These are phyloP conservation scores for Penicillium sp. DNA, from an alignment of 2,329 filamentous ascomycete genomes.

Conservation along the genomic window DNA sequence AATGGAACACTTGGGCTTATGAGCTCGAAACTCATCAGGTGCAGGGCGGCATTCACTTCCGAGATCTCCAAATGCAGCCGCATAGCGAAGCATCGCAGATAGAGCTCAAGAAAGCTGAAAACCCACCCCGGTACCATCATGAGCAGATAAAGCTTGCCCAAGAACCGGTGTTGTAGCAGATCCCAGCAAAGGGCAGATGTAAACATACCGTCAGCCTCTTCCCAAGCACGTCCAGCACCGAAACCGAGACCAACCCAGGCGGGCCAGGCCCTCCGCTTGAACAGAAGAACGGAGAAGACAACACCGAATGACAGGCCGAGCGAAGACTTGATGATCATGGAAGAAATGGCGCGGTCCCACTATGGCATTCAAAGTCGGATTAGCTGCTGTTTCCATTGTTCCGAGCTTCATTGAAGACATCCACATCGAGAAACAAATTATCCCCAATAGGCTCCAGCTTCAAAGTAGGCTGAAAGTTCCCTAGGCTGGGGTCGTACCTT, in stretches of 20 bases:
- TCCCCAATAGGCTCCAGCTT: neutral
- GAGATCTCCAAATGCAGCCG: neutral
- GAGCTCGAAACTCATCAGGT: neutral
- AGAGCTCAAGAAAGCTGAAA: neutral
- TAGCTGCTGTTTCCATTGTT: conserved; percentile 11
- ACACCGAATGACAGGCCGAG: conserved; percentile 96
- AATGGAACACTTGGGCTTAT: neutral
- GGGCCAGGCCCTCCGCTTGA: conserved; percentile 97
- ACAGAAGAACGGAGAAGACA: conserved; percentile 95
- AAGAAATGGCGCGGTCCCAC: conserved; percentile 99
- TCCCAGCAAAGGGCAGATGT: conserved; percentile 7
- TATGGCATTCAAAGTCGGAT: conserved; percentile 39
- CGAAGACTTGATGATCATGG: conserved; percentile 91
- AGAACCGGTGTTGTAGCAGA: neutral
- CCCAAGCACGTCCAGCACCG: conserved; percentile 91
- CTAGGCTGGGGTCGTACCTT: conserved; percentile 61
- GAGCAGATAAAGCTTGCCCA: neutral
- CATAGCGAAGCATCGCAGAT: neutral
- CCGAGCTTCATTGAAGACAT: neutral
- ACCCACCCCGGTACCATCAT: neutral
- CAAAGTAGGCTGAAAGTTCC: neutral
- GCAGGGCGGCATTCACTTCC: neutral
- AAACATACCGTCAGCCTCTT: conserved; percentile 84
- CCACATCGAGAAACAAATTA: neutral
- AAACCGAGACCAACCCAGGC: conserved; percentile 93